Conservation (phyloP, 257 asterid species). For the Misopates orontium region DNA sequence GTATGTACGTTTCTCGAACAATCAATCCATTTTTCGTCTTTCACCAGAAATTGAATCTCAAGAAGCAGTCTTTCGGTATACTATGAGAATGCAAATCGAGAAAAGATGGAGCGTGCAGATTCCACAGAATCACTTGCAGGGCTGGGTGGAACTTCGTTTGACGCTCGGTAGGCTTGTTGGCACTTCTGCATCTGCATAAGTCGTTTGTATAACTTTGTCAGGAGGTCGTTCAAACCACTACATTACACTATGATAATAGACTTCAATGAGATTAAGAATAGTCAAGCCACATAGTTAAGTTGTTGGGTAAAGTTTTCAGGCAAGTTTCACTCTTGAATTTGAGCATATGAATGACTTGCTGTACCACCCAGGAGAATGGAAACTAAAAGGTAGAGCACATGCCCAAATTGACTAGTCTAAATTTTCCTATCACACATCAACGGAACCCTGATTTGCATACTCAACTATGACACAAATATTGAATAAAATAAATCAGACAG, state of each 20-base stretch:
- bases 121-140: slow-evolving; percentile 62
- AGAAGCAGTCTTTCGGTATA: background rate
- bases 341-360: background rate
- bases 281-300: background rate
- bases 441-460: background rate
- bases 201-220: slow-evolving; percentile 4
- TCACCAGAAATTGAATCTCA: background rate
- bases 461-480: background rate
- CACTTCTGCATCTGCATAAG: slow-evolving; percentile 74
- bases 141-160: slow-evolving; percentile 57
- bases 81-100: slow-evolving; percentile 83
- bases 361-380: no score
- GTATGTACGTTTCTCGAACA: background rate
- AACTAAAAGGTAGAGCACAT: background rate
- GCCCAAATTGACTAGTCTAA: background rate
- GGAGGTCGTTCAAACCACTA: background rate
- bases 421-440: background rate
- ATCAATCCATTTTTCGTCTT: slow-evolving; percentile 1
- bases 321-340: background rate
- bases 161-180: slow-evolving; percentile 75
- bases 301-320: background rate
- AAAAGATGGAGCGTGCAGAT: slow-evolving; percentile 73
- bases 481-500: background rate
- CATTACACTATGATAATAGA: background rate
- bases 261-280: slow-evolving; percentile 2